Evolutionary conservation across 768 basidiomycete species (phyloP), one percentile per base, ranked within the genome.

Genomic region (Pholiota molesta): DNA sequence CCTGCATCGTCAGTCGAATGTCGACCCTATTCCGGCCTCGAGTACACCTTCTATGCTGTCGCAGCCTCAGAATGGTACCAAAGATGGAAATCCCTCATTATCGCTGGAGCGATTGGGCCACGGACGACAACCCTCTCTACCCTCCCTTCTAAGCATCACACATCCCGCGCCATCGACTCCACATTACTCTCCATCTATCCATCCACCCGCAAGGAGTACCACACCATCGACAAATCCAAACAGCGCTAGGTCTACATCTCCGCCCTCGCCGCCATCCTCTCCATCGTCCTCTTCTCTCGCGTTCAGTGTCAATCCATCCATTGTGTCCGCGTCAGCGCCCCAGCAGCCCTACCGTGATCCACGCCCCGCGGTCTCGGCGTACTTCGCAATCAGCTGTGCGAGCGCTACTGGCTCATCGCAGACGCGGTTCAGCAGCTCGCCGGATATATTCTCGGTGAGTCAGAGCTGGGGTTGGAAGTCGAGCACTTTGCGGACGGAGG

Each of bases 391-490:
- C 59, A 86, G 86, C 60, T 96, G 95, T 69, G 84, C 91, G 0
- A 92, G 87, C 61, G 86, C 88, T 17, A 88, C 90, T 6, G 94
- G 95, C 2, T 86, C 92, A 7, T 88, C 88, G 31, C 81, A 94
- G 70, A 95, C 92, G 56, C 81, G 88, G 40, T 97, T 97, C 72
- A 85, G 88, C 52, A 95, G 92, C 65, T 84, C 89, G 3, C 95
- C 95, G 1, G 95, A 97, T 69, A 81, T 84, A 47, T 97, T 97
- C 71, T 81, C 88, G 29, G 81, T 94, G 49, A 87, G 87, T 62
- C 93, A 95, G 79, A 93, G 91, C 64, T 97, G 94, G 95, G 95
- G 95, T 0, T 96, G 95, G 95, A 95, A 94, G 77, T 79, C 80
- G 14, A 82, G 81, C 61, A 78, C 81, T 13, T 65, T 83, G 61